Conservation (phyloP, 2,329 filamentous ascomycete species). For the Aspergillus nomiae region DNA sequence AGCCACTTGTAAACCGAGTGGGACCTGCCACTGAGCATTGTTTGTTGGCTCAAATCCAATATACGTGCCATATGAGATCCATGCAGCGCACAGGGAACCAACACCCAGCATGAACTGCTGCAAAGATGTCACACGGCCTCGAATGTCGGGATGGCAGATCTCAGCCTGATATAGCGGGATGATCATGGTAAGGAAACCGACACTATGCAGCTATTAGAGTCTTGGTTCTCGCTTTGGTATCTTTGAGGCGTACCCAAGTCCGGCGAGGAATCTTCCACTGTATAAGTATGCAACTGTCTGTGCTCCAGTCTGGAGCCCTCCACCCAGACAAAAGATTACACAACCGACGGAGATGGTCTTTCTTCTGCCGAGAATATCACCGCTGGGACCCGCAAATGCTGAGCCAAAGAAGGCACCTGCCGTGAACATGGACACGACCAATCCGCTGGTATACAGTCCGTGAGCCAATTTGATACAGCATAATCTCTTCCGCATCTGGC, state of each 20-base stretch:
- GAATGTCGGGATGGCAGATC: constrained; percentile 74
- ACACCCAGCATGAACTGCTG: constrained; percentile 85
- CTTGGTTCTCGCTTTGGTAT: constrained; percentile 28
- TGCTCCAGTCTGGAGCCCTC: constrained; percentile 72
- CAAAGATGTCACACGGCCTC: constrained; percentile 72
- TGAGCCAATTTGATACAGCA: not conserved
- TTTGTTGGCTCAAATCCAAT: constrained; percentile 51
- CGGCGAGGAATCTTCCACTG: constrained; percentile 69
- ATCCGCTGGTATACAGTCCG: constrained; percentile 51
- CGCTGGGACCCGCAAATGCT: constrained; percentile 61
- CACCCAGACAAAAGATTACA: constrained; percentile 71
- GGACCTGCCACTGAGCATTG: constrained; percentile 62
- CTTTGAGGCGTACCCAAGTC: constrained; percentile 39
- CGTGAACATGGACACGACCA: constrained; percentile 77
- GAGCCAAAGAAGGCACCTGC: constrained; percentile 74
- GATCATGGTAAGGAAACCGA: constrained; percentile 65
- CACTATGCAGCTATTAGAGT: constrained; percentile 46
- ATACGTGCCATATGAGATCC: constrained; percentile 70
- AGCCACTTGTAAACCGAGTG: constrained; percentile 69
- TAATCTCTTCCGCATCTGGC: not conserved
- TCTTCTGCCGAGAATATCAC: constrained; percentile 68
- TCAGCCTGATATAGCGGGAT: constrained; percentile 77
- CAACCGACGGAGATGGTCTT: constrained; percentile 72
- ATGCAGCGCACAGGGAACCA: constrained; percentile 70
- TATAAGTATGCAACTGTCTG: constrained; percentile 63